Evolutionary conservation across 345 rosid genomes (phyloP).

Genomic region (Linum usitatissimum): DNA sequence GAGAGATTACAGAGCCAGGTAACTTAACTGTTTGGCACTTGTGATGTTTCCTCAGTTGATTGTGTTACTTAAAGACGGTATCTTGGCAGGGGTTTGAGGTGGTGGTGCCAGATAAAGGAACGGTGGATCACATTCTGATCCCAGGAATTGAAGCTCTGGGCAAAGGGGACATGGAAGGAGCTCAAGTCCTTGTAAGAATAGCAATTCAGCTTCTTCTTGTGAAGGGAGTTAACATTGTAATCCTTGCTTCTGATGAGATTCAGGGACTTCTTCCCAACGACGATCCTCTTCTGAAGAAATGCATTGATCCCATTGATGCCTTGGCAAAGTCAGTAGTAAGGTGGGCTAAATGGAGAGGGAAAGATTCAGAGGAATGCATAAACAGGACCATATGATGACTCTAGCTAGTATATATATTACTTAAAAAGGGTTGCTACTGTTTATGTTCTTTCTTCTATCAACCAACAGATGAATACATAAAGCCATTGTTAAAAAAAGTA

Average conservation of each 20-base stretch:
- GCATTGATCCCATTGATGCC: slow-evolving; percentile 56
- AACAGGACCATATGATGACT: background rate
- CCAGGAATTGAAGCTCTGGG: slow-evolving; percentile 42
- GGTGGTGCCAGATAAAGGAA: slow-evolving; percentile 51
- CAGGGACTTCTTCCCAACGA: slow-evolving; percentile 34
- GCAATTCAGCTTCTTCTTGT: slow-evolving; percentile 49
- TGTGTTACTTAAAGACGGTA: too few relatives aligned
- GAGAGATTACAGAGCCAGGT: slow-evolving; percentile 53
- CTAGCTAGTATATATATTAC: too few relatives aligned
- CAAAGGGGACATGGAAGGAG: slow-evolving; percentile 52
- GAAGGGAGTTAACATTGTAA: slow-evolving; percentile 49
- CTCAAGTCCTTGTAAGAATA: slow-evolving; percentile 41
- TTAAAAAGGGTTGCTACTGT: background rate
- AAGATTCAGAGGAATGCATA: slow-evolving; percentile 12
- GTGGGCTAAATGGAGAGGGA: slow-evolving; percentile 32
- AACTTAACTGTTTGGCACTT: background rate
- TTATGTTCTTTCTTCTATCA: background rate
- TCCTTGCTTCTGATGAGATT: slow-evolving; percentile 56
- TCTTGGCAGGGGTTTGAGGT: slow-evolving; percentile 49
- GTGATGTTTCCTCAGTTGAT: too few relatives aligned
- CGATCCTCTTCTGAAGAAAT: slow-evolving; percentile 57
- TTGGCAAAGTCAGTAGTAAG: slow-evolving; percentile 43
- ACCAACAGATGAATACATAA: background rate
- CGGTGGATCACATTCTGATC: slow-evolving; percentile 39
- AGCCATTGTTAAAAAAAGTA: background rate